Base-by-base conservation (phyloP, 2,329 filamentous ascomycete species). In the Neonectria sp. region DNA sequence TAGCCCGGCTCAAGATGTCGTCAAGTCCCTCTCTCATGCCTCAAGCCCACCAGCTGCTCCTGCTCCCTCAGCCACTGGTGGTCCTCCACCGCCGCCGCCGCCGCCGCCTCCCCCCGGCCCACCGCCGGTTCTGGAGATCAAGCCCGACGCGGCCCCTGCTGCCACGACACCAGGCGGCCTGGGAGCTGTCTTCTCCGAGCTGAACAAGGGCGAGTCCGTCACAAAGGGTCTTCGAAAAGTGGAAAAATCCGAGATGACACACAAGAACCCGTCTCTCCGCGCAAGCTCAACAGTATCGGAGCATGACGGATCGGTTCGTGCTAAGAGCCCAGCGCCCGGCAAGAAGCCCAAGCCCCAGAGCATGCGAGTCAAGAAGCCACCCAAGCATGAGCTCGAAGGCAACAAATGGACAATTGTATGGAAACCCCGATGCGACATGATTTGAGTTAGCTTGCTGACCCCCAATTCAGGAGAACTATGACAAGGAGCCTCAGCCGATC, bases 231-330 rank as follows among this genome's bases (percentile, higher is more conserved):
- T 99, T 40, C 92, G 93, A 73, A 99, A 98, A 85, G 96, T 99
- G 56, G 95, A 98, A 83, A 92, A 92, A 78, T 96, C 93, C 60
- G 88, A 98, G 81, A 98, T 98, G 95, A 99, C 96, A 67, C 96
- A 99, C 84, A 98, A 98, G 86, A 99, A 99, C 82, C 96, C 96
- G 15, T 90, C 91, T 11, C 86, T 99, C 65, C 91, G 96, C 69
- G 89, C 93, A 27, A 86, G 86, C 68, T 92, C 93, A 13, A 88
- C 89, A 2, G 93, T 95, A 3, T 86, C 93, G 31, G 88, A 87
- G 25, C 86, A 86, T 67, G 84, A 85, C 46, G 80, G 82, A 13
- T 86, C 86, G 7, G 78, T 84, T 27, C 88, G 93, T 55, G 90
- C 89, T 63, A 97, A 96, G 87, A 97, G 93, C 71, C 95, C 95